A percentile compares a stretch with the other conserved stretches of the same genome.
These are phyloP conservation scores for Debaryomyces prosopidis DNA, from an alignment of 805 yeast genomes.

Conservation along the genomic window DNA sequence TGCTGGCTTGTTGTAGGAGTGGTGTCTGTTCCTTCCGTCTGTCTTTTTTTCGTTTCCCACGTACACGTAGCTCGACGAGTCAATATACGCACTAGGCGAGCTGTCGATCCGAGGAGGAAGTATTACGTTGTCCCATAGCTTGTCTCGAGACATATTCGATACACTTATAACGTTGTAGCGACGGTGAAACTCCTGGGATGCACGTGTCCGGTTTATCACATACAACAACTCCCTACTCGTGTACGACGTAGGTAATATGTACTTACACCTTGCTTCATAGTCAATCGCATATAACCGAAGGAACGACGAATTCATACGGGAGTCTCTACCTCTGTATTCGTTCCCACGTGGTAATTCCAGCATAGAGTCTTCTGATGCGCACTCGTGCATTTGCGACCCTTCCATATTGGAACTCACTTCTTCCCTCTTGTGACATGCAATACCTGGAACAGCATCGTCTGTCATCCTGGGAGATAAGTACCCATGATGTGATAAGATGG, in stretches of 20 bases:
- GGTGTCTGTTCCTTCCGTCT: slow-evolving; percentile 7
- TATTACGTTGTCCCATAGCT: slow-evolving; percentile 54
- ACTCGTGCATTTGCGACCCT: too few species aligned
- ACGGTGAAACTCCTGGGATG: slow-evolving; percentile 25
- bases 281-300: slow-evolving; percentile 52
- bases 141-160: slow-evolving; percentile 46
- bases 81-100: slow-evolving; percentile 20
- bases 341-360: neutral
- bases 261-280: slow-evolving; percentile 37
- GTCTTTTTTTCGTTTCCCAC: slow-evolving; percentile 15
- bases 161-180: slow-evolving; percentile 28
- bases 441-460: slow-evolving; percentile 1
- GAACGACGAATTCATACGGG: slow-evolving; percentile 51
- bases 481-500: neutral
- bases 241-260: slow-evolving; percentile 22
- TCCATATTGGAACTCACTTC: too few species aligned
- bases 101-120: slow-evolving; percentile 52
- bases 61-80: slow-evolving; percentile 21
- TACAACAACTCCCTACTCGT: slow-evolving; percentile 12
- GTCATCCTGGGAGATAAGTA: slow-evolving; percentile 2
- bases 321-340: slow-evolving; percentile 34
- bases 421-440: neutral
- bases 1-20: slow-evolving; percentile 29
- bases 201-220: slow-evolving; percentile 11
- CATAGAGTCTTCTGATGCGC: too few species aligned